Conservation (phyloP, 306 rosid species). For the Casuarina glauca region DNA sequence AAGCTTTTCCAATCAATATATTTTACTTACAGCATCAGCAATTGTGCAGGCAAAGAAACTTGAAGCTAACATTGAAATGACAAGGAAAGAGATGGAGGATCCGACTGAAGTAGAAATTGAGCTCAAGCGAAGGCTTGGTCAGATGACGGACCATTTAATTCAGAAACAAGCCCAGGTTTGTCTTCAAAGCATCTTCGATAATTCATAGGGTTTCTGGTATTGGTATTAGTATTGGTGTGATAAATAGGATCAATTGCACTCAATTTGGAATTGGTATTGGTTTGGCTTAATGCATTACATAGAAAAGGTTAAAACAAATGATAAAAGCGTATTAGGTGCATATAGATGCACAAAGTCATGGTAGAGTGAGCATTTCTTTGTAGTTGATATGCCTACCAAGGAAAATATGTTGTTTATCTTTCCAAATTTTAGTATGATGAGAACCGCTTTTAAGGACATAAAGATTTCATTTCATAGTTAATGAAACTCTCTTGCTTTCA, state of each 20-base stretch:
- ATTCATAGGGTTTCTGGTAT: neutral
- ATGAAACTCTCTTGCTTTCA: neutral
- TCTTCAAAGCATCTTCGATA: constrained; percentile 15
- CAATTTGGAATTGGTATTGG: too few relatives aligned
- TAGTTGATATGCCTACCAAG: neutral
- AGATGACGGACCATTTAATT: constrained; percentile 97
- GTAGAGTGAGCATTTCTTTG: neutral
- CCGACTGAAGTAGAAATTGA: constrained; percentile 87
- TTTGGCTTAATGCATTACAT: neutral
- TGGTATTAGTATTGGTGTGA: neutral
- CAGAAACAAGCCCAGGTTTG: constrained; percentile 91
- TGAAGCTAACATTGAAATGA: constrained; percentile 71
- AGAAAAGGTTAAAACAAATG: neutral
- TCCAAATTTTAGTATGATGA: neutral
- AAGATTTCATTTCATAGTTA: neutral
- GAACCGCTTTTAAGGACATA: neutral
- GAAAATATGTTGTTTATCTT: neutral
- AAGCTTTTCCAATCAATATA: constrained; percentile 5
- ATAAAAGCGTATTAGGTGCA: neutral
- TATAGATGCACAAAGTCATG: neutral
- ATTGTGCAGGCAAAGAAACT: constrained; percentile 66
- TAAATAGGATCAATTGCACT: neutral
- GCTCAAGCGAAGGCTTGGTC: constrained; percentile 85
- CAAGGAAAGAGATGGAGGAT: constrained; percentile 86
- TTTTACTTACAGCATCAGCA: constrained; percentile 3